These are phyloP conservation scores for Excoecaria agallocha DNA, from an alignment of 345 rosid species.

Conservation along the genomic window DNA sequence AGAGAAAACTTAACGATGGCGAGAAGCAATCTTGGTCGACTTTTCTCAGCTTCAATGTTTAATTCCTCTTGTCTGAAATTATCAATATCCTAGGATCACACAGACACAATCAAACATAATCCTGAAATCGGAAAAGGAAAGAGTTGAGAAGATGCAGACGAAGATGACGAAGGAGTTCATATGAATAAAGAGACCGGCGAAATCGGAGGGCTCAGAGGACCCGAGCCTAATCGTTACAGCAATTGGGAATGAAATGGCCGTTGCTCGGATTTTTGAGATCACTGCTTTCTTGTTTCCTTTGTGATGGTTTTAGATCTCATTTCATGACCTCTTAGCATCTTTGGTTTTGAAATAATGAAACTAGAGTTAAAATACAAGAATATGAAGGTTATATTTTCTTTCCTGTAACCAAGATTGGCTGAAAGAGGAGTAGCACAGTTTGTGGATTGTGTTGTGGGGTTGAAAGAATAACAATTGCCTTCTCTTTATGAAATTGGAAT, in stretches of 20 bases:
- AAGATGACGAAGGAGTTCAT: conserved; percentile 21
- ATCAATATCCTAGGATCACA: neutral
- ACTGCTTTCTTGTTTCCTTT: neutral
- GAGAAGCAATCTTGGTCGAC: conserved; percentile 30
- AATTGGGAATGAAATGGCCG: conserved; percentile 95
- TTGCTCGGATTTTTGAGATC: conserved; percentile 68
- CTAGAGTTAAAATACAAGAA: no score
- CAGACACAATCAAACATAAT: conserved; percentile 12
- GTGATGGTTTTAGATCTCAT: no score
- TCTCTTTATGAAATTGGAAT: no score
- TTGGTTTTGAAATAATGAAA: no score
- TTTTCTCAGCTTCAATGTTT: conserved; percentile 29
- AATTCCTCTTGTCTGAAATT: conserved; percentile 13
- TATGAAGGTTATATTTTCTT: no score
- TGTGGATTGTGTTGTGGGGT: no score
- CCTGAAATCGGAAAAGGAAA: neutral
- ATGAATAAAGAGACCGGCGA: conserved; percentile 76
- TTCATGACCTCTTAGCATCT: no score
- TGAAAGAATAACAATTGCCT: no score
- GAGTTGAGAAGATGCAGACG: conserved; percentile 27
- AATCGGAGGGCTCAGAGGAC: conserved; percentile 80
- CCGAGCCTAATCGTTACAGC: conserved; percentile 91
- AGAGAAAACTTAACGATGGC: conserved; percentile 28
- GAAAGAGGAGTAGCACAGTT: no score
- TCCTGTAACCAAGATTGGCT: no score